Evolutionary conservation across 78 protist genomes (phyloP).

Genomic region (Polysphondylium violaceum): DNA sequence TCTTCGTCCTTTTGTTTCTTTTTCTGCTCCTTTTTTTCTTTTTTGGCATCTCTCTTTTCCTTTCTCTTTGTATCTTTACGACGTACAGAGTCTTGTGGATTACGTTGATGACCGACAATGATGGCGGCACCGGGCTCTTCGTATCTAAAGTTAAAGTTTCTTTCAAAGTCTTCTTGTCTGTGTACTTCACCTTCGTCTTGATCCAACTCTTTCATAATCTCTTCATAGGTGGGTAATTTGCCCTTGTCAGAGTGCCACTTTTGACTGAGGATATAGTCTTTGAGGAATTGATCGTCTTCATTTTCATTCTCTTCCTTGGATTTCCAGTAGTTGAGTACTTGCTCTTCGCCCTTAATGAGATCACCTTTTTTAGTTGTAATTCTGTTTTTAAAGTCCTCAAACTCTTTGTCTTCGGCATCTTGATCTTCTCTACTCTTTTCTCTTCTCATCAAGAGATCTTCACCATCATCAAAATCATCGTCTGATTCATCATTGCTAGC

Average conservation of each 20-base stretch:
- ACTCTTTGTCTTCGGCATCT: conserved; percentile 39
- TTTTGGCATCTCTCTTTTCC: conserved; percentile 18
- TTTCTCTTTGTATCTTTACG: conserved; percentile 15
- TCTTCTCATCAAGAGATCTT: conserved; percentile 10
- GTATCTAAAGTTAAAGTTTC: conserved; percentile 41
- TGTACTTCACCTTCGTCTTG: conserved; percentile 37
- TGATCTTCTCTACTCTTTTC: conserved; percentile 27
- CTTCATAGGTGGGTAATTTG: conserved; percentile 58
- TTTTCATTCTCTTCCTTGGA: not conserved
- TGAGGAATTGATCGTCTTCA: conserved; percentile 55
- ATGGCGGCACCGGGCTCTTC: conserved; percentile 62
- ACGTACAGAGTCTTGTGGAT: conserved; percentile 33
- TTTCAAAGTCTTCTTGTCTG: conserved; percentile 46
- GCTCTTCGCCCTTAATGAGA: conserved; percentile 1
- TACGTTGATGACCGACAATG: conserved; percentile 46
- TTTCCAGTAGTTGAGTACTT: conserved; percentile 31
- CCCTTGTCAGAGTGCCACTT: conserved; percentile 70
- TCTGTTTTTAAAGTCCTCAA: conserved; percentile 38
- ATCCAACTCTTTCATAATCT: conserved; percentile 52
- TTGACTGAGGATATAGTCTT: conserved; percentile 75
- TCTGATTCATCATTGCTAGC: not conserved
- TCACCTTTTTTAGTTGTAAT: conserved; percentile 3
- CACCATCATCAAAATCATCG: conserved; percentile 5
- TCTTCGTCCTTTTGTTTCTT: conserved; percentile 25
- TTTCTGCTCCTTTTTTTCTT: conserved; percentile 37